phyloP scores from a whole-genome alignment of 305 asterid genomes.

The Solanum hybrid region DNA sequence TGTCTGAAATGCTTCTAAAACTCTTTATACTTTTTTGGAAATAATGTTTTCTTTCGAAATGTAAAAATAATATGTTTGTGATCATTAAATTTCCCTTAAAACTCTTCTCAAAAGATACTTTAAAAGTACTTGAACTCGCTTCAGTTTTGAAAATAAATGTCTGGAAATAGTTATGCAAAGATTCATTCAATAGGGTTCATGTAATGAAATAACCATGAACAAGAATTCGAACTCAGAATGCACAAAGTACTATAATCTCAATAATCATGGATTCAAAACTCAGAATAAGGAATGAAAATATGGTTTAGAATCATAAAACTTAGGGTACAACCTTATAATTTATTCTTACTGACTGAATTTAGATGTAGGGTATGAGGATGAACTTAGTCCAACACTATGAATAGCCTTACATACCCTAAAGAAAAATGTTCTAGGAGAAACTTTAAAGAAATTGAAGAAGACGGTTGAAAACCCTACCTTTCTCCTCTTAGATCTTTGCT shows the following conservation, averaged over 20 bases:
- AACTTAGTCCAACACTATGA: neutral
- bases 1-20: neutral
- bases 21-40: neutral
- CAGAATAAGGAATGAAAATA: neutral
- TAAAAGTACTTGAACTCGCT: neutral
- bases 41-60: neutral
- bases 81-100: neutral
- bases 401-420: neutral
- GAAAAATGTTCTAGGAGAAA: neutral
- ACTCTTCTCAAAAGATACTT: neutral
- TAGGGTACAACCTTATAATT: neutral
- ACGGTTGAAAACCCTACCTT: too few relatives aligned
- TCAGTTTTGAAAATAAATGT: neutral
- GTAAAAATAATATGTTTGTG: neutral
- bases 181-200: neutral
- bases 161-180: neutral
- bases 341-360: neutral
- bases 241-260: neutral
- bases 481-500: neutral
- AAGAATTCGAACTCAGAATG: neutral
- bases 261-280: neutral
- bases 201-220: neutral
- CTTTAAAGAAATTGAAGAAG: neutral
- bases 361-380: neutral
- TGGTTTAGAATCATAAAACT: neutral